Base-by-base conservation (phyloP, 2,329 filamentous ascomycete genomes). In the Colletotrichum zoysiae region DNA sequence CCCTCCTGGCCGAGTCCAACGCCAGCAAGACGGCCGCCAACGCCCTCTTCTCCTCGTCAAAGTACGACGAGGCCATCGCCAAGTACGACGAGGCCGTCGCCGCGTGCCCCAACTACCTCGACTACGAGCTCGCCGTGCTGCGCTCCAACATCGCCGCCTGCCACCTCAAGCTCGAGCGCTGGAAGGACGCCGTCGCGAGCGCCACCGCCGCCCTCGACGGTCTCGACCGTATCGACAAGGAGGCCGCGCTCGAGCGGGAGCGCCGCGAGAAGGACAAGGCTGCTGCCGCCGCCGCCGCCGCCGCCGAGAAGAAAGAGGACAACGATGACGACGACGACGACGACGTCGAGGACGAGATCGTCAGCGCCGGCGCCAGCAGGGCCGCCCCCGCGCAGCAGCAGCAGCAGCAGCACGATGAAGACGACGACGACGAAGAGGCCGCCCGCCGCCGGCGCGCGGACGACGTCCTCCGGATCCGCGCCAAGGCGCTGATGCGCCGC, bases 111-210 rank as follows among this genome's bases (percentile, higher is more conserved):
- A 91, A 90, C 74, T 97, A 97, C 79, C 88, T 97, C 35, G 91
- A 95, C 79, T 97, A 94, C 82, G 94, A 97, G 76, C 86, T 95
- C 74, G 94, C 95, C 35, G 93, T 98, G 12, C 86, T 98, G 7
- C 90, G 92, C 71, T 95, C 93, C 79, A 98, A 98, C 83, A 92
- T 98, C 75, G 89, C 95, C 1, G 95, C 95, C 12, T 97, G 95
- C 79, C 90, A 97, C 77, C 81, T 98, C 66, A 97, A 97, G 79
- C 85, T 97, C 3, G 86, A 91, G 73, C 91, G 95, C 73, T 98
- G 95, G 93, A 94, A 95, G 75, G 90, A 93, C 40, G 93, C 94
- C 12, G 87, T 95, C 55, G 91, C 91, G 60, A 87, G 89, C 12
- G 95, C 95, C 0, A 93, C 90, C 0, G 86, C 88, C 14, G 91